Evolutionary conservation across 345 rosid species (phyloP), one percentile per base, ranked within the genome.

Genomic region (Draba incana): DNA sequence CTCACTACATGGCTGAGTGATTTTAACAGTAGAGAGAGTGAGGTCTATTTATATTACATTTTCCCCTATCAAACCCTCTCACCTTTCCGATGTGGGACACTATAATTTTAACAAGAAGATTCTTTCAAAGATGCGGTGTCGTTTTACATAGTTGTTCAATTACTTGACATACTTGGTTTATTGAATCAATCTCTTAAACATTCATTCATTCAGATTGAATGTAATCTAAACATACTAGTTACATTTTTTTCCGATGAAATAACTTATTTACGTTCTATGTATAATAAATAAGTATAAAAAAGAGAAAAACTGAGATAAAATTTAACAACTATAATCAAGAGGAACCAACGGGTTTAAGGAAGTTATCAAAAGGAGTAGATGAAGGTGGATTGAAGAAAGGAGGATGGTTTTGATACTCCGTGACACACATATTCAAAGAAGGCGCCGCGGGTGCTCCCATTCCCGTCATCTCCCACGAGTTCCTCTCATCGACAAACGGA

Each of bases 281-380:
- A 24, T 12, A 24, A 12, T 5, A 8, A 35, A 12, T 13, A 16
- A 59, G 43, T 33, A 43, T 5, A 10, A 35, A 43, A 27, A 37
- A 25, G 41, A 61, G 4, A 68, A 33, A 61, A 62, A 50, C 3
- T 56, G 68, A 14, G 1, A 24, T 14, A 20, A 46, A 38, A 8
- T n/a, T 20, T 10, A 27, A 48, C 3, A 33, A 62, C 52, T 66
- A 33, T 33, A 75, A 47, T 75, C 66, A 69, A 39, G 75, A 85
- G 62, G 88, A 86, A 58, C 85, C 88, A 60, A 85, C 86, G 30
- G 92, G 84, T 74, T 78, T 81, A 3, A 82, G 83, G 54, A 88
- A 82, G 66, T 79, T 79, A 65, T 86, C 89, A 7, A 75, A 88
- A 31, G 96, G 88, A 69, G 80, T 81, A 50, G 88, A 80, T 10